A percentile compares a stretch with the other conserved stretches of the same genome.
Conservation (phyloP, 306 rosid genomes). For the Alnus glutinosa region DNA sequence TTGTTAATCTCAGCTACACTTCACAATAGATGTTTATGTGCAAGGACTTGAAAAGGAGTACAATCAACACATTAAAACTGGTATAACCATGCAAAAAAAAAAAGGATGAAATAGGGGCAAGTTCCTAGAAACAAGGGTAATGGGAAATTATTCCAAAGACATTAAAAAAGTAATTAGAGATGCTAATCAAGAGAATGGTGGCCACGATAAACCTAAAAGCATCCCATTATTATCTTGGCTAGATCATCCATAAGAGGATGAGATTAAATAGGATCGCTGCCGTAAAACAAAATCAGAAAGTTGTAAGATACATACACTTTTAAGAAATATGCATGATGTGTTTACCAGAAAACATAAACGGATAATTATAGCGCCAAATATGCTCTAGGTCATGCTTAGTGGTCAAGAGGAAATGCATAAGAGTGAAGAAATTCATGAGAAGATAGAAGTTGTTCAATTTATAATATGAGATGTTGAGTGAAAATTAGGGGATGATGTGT, state of each 20-base stretch:
- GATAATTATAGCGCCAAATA: neutral
- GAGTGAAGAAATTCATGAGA: neutral
- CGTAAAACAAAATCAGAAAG: neutral
- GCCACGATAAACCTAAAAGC: neutral
- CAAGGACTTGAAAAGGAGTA: no score
- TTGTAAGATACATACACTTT: neutral
- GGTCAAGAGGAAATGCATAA: slow-evolving; percentile 4
- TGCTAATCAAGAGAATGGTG: neutral
- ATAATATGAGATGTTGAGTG: neutral
- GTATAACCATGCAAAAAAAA: no score
- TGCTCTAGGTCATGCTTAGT: neutral
- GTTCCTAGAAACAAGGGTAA: neutral
- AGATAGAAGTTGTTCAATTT: neutral
- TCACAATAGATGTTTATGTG: no score
- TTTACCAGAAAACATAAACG: neutral
- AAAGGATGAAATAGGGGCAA: no score
- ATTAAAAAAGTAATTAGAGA: neutral
- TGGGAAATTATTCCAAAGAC: neutral
- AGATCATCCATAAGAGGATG: neutral
- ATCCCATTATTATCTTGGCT: neutral
- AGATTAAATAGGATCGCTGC: neutral
- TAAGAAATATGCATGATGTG: neutral
- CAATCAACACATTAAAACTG: no score
- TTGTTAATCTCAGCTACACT: no score
- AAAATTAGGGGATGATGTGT: neutral